These are phyloP conservation scores for Sophora flavescens DNA, from an alignment of 306 rosid genomes.

Conservation along the genomic window DNA sequence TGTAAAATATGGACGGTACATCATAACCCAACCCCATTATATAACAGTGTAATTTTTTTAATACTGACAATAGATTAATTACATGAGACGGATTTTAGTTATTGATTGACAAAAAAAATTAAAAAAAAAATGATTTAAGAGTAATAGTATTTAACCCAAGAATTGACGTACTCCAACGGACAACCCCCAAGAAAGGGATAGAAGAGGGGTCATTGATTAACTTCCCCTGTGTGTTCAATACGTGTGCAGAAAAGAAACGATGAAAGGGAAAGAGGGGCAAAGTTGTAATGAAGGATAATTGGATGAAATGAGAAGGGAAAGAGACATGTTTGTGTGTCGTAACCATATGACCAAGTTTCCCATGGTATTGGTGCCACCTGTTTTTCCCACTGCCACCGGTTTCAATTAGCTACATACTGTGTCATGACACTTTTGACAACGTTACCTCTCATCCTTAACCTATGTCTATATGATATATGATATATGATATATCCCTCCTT, in stretches of 20 bases:
- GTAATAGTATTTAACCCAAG: not conserved
- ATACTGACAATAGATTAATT: too few relatives aligned
- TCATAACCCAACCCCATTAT: too few relatives aligned
- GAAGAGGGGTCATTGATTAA: not conserved
- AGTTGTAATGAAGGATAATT: conserved; percentile 9
- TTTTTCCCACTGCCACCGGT: conserved; percentile 52
- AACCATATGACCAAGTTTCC: conserved; percentile 20
- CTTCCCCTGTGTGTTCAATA: not conserved
- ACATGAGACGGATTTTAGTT: not conserved
- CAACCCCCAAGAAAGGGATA: not conserved
- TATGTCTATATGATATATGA: not conserved
- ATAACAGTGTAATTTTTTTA: too few relatives aligned
- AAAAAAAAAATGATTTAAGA: not conserved
- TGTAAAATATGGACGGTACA: too few relatives aligned
- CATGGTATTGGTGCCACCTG: conserved; percentile 58
- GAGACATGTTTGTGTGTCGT: conserved; percentile 19
- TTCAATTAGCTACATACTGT: conserved; percentile 23
- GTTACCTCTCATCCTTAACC: conserved; percentile 13
- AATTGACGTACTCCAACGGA: not conserved
- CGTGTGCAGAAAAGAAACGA: conserved; percentile 37
- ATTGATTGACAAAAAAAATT: not conserved
- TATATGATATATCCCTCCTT: not conserved
- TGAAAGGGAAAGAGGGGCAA: conserved; percentile 28
- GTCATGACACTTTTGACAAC: not conserved
- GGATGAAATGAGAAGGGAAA: conserved; percentile 26